Evolutionary conservation across 176 grass and related monocot species (phyloP).

Genomic region (Stipa capillata): DNA sequence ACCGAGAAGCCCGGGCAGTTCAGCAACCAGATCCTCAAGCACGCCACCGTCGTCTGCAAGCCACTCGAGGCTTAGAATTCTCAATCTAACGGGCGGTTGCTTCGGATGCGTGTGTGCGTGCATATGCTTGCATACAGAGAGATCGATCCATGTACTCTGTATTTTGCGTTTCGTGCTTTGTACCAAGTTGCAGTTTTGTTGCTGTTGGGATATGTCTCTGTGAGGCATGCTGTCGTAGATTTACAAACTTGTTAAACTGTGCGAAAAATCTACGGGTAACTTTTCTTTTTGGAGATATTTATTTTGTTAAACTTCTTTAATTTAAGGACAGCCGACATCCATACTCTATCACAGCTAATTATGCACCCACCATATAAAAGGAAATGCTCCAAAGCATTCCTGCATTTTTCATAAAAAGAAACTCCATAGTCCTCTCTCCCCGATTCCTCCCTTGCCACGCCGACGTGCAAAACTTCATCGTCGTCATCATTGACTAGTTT

Average conservation of each 20-base stretch:
- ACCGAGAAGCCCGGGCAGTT: conserved; percentile 93
- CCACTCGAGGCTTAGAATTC: conserved; percentile 19
- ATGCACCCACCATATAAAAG: too few species aligned
- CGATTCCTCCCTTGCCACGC: too few species aligned
- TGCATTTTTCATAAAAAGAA: too few species aligned
- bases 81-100: neutral
- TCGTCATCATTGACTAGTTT: too few species aligned
- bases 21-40: conserved; percentile 92
- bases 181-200: neutral
- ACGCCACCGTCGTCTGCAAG: conserved; percentile 88
- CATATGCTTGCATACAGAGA: neutral
- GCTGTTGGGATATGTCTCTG: neutral
- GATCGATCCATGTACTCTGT: neutral
- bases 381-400: too few species aligned
- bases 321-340: too few species aligned
- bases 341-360: too few species aligned
- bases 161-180: neutral
- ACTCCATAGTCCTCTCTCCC: too few species aligned
- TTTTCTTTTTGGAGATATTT: neutral
- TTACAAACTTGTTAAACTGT: neutral
- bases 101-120: neutral
- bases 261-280: neutral
- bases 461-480: too few species aligned
- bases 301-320: too few species aligned
- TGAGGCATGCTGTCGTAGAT: neutral